A percentile compares a stretch with the other conserved stretches of the same genome.
phyloP scores from a whole-genome alignment of 495 filamentous ascomycete genomes.

The Entonaema liquescens region DNA sequence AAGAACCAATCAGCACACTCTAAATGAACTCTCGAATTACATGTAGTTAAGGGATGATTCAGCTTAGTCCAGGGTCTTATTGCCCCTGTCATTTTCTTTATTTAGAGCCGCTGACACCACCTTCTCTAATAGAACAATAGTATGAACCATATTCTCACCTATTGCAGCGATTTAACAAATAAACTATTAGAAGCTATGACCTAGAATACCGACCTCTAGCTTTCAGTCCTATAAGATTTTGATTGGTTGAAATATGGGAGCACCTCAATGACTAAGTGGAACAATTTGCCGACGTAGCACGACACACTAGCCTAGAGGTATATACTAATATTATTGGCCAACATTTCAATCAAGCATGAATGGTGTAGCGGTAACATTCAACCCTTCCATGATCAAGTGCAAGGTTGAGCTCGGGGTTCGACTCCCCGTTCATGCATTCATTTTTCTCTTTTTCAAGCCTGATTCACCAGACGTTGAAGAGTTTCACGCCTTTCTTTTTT shows the following conservation, averaged over 20 bases:
- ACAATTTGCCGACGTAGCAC: not conserved
- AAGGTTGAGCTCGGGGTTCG: constrained; percentile 16
- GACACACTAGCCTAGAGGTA: not conserved
- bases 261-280: not conserved
- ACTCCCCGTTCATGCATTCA: constrained; percentile 12
- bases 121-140: not conserved
- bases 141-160: not conserved
- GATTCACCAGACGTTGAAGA: too few relatives aligned
- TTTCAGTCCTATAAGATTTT: not conserved
- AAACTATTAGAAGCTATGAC: not conserved
- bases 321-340: not conserved
- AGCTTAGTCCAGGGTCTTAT: not conserved
- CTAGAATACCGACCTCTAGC: not conserved
- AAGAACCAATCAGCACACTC: not conserved
- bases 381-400: constrained; percentile 3
- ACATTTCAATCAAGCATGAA: constrained; percentile 6
- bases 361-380: constrained; percentile 20
- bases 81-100: not conserved
- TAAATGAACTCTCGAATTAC: not conserved
- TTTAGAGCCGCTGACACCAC: not conserved
- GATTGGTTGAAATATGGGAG: not conserved
- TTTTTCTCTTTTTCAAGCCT: not conserved
- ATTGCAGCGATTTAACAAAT: not conserved
- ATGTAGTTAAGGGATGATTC: not conserved
- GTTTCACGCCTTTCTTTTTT: too few relatives aligned